phyloP scores from a whole-genome alignment of 345 rosid genomes.

The Melaleuca alternifolia region DNA sequence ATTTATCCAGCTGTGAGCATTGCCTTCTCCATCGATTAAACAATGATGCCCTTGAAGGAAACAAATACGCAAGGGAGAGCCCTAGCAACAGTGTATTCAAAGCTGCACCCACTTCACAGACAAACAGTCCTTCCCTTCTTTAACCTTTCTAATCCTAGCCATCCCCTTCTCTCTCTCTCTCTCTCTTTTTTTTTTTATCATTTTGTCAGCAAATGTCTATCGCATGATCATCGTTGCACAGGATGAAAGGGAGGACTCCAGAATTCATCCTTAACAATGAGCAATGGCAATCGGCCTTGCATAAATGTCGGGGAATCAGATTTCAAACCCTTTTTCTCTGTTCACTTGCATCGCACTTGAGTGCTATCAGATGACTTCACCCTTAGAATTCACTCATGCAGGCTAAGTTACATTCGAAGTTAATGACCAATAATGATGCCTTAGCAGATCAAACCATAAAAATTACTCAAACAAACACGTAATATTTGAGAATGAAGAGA shows the following conservation, averaged over 20 bases:
- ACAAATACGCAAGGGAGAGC: neutral
- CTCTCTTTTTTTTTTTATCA: no score
- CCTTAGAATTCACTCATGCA: neutral
- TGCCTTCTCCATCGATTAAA: neutral
- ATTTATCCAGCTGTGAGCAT: neutral
- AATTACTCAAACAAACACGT: neutral
- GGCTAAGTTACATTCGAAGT: neutral
- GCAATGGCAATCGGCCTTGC: neutral
- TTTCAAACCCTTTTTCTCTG: neutral
- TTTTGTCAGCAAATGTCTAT: neutral
- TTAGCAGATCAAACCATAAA: neutral
- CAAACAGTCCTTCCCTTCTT: neutral
- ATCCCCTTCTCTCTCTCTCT: neutral
- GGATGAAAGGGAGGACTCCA: neutral
- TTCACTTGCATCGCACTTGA: neutral
- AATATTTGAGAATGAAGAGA: neutral
- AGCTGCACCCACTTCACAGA: neutral
- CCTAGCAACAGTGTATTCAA: neutral
- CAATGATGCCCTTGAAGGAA: neutral
- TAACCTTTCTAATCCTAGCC: neutral
- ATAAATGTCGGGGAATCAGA: neutral
- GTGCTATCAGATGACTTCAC: neutral
- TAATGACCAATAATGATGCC: neutral
- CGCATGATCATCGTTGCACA: neutral
- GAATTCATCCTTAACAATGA: neutral